Percentiles rank a stretch among this genome's conserved stretches.
Evolutionary conservation across 495 filamentous ascomycete genomes (phyloP).

Genomic region (Podospora australis): DNA sequence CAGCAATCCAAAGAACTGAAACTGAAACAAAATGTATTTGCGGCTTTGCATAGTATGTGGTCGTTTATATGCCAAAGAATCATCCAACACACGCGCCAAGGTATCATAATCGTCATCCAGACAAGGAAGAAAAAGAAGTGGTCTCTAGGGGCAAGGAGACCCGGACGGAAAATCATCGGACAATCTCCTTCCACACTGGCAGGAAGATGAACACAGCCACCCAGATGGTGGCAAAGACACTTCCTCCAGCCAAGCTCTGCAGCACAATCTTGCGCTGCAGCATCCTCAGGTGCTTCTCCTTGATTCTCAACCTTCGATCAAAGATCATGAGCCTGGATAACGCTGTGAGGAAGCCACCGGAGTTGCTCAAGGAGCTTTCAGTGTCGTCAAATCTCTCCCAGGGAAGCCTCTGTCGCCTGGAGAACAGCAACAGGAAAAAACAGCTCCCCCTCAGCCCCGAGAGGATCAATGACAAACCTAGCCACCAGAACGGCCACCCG

Average conservation of each 20-base stretch:
- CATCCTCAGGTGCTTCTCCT: conserved; percentile 31
- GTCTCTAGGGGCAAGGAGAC: too few species aligned
- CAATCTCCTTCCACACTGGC: conserved; percentile 34
- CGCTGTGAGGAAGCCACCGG: conserved; percentile 12
- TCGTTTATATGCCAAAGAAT: too few species aligned
- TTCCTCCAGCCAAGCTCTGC: conserved; percentile 34
- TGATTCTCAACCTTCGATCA: conserved; percentile 35
- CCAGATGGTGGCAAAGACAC: conserved; percentile 28
- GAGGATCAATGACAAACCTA: conserved; percentile 31
- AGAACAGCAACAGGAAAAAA: conserved; percentile 38
- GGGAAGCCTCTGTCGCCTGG: conserved; percentile 32
- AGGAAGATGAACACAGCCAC: conserved; percentile 33
- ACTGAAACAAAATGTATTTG: too few species aligned
- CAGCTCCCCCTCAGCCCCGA: conserved; percentile 33
- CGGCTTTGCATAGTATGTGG: too few species aligned
- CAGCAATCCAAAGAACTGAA: too few species aligned
- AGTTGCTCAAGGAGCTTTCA: conserved; percentile 5
- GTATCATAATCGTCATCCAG: too few species aligned
- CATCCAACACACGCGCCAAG: too few species aligned
- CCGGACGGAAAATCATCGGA: too few species aligned
- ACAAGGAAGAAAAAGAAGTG: too few species aligned
- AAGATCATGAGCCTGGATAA: conserved; percentile 38
- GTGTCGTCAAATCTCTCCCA: conserved; percentile 37
- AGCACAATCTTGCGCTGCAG: conserved; percentile 36
- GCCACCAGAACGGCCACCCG: conserved; percentile 36